These are phyloP conservation scores for Leishmania martiniquensis DNA, from an alignment of 208 protist species.

Conservation along the genomic window DNA sequence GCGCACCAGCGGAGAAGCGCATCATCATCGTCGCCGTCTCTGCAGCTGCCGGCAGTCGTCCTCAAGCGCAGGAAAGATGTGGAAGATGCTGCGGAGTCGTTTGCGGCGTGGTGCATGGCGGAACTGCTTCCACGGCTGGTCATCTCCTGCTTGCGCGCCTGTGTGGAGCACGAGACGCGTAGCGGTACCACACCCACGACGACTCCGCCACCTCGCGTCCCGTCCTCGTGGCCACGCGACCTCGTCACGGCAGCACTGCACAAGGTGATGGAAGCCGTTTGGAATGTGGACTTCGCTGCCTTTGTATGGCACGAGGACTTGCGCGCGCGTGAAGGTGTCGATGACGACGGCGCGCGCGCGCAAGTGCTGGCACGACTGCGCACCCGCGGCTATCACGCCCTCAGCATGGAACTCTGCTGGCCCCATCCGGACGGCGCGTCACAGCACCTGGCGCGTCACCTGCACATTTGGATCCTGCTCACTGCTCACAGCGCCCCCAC, in stretches of 20 bases:
- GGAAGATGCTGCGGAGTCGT: slow-evolving; percentile 13
- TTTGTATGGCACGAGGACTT: slow-evolving; percentile 22
- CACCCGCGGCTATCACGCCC: slow-evolving; percentile 13
- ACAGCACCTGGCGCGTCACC: slow-evolving; percentile 1
- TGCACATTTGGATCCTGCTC: slow-evolving; percentile 31
- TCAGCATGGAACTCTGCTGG: slow-evolving; percentile 22
- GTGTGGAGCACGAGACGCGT: slow-evolving; percentile 1
- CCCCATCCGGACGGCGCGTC: neutral
- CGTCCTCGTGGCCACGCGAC: neutral
- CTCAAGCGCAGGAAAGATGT: neutral
- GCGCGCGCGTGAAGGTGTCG: neutral
- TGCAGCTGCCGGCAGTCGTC: neutral
- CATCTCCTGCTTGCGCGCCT: slow-evolving; percentile 9
- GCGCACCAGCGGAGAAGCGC: neutral
- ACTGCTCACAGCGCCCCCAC: neutral
- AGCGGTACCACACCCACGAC: neutral
- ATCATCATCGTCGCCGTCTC: neutral
- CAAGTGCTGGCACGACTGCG: neutral
- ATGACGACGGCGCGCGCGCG: neutral
- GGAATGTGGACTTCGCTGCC: slow-evolving; percentile 18
- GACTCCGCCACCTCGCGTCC: neutral
- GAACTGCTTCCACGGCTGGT: slow-evolving; percentile 12
- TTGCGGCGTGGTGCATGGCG: slow-evolving; percentile 14
- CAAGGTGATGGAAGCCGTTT: slow-evolving; percentile 11
- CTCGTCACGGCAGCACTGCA: slow-evolving; percentile 2